Conservation (phyloP, 352 stramenopile species). For the Peronospora destructor region DNA sequence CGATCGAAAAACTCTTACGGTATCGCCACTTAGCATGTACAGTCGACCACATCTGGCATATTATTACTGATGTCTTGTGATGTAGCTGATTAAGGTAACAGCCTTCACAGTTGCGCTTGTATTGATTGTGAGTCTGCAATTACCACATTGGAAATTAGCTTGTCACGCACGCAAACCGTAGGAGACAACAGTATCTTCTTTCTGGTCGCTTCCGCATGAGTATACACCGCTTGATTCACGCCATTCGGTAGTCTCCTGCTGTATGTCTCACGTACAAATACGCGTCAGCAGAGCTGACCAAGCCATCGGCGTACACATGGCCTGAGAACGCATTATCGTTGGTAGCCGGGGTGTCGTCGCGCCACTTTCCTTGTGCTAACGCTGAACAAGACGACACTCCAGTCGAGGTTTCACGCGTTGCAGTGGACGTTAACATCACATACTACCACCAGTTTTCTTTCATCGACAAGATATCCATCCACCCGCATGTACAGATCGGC, state of each 20-base stretch:
- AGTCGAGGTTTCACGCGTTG: conserved; percentile 62
- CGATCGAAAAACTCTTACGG: no score
- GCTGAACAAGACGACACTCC: conserved; percentile 49
- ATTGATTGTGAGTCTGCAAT: conserved; percentile 56
- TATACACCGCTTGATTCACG: conserved; percentile 51
- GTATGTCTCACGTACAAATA: conserved; percentile 39
- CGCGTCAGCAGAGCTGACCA: conserved; percentile 44
- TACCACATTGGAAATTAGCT: conserved; percentile 59
- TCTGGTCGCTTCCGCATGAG: conserved; percentile 28
- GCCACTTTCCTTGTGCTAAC: conserved; percentile 26
- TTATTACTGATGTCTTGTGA: no score
- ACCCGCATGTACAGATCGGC: no score
- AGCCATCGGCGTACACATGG: conserved; percentile 44
- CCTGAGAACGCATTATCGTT: conserved; percentile 47
- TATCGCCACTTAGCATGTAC: no score
- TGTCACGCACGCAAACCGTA: conserved; percentile 38
- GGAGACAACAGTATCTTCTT: conserved; percentile 38
- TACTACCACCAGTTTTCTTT: conserved; percentile 35
- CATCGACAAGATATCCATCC: conserved; percentile 62
- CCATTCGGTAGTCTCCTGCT: conserved; percentile 48
- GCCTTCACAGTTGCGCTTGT: no score
- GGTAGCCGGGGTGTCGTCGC: conserved; percentile 10
- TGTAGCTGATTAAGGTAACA: no score
- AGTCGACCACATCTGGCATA: no score
- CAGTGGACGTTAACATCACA: conserved; percentile 65